Evolutionary conservation across 108 stramenopile genomes (phyloP).

Genomic region (Schizochytrium sp.): DNA sequence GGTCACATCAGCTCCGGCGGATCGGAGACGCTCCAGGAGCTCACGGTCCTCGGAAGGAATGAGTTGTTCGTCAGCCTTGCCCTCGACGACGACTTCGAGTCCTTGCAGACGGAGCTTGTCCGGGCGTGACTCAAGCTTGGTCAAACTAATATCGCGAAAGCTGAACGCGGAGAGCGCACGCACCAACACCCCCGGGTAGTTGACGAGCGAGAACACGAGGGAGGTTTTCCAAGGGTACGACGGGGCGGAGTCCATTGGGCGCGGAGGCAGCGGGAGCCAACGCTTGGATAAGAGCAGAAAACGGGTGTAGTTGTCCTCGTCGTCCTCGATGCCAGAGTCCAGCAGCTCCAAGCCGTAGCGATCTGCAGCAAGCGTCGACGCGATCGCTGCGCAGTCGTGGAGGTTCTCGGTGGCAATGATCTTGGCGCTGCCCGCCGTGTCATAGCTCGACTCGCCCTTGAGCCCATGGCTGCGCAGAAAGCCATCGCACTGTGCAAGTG

Average conservation of each 20-base stretch:
- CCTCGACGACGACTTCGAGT: background rate
- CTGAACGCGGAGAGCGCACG: constrained; percentile 90
- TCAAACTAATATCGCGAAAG: constrained; percentile 85
- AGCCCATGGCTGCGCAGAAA: constrained; percentile 74
- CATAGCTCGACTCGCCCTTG: constrained; percentile 68
- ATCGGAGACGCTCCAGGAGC: constrained; percentile 41
- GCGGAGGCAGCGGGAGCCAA: constrained; percentile 46
- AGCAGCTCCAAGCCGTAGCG: constrained; percentile 80
- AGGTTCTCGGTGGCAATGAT: constrained; percentile 66
- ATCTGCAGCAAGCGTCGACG: constrained; percentile 72
- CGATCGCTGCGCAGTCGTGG: background rate
- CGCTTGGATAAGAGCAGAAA: constrained; percentile 77
- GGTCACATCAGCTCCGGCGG: background rate
- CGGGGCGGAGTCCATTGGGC: constrained; percentile 51
- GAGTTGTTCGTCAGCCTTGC: background rate
- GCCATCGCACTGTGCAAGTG: constrained; percentile 92
- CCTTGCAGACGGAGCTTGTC: constrained; percentile 24
- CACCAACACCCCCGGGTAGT: constrained; percentile 82
- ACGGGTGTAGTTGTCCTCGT: constrained; percentile 91
- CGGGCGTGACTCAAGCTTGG: constrained; percentile 91
- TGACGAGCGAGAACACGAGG: constrained; percentile 83
- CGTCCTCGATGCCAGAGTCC: constrained; percentile 85
- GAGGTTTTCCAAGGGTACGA: constrained; percentile 63
- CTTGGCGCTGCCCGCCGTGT: constrained; percentile 93
- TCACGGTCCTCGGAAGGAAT: constrained; percentile 18